Percentiles rank a stretch among this genome's conserved stretches.
These are phyloP conservation scores for Auriculariales sp. DNA, from an alignment of 768 basidiomycete species.

Conservation along the genomic window DNA sequence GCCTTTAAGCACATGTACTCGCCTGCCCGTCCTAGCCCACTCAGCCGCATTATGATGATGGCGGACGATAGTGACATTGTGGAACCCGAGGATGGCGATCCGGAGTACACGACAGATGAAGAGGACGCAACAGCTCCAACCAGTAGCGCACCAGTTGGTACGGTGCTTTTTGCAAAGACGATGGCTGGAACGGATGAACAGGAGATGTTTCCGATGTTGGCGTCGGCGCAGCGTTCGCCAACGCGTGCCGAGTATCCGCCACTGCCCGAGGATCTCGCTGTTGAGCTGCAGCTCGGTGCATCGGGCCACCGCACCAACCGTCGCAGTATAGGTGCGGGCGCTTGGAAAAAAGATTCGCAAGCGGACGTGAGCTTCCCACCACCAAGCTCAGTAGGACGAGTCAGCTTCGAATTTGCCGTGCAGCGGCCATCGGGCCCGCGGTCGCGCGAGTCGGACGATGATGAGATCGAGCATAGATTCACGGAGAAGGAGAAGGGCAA, in stretches of 20 bases:
- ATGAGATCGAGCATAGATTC: not conserved
- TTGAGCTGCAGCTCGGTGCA: not conserved
- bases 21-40: slow-evolving; percentile 63
- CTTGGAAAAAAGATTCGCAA: no score
- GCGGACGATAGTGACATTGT: slow-evolving; percentile 17
- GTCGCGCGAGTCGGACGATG: not conserved
- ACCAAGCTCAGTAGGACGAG: not conserved
- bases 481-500: not conserved
- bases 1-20: slow-evolving; percentile 69
- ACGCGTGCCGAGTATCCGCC: not conserved
- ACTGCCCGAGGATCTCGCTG: not conserved
- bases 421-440: not conserved
- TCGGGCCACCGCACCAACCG: not conserved
- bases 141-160: no score
- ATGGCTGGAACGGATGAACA: not conserved
- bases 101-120: not conserved
- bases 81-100: not conserved
- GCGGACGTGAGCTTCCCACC: not conserved
- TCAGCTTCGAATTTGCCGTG: not conserved
- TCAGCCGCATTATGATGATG: slow-evolving; percentile 66
- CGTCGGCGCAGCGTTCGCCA: not conserved
- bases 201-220: not conserved
- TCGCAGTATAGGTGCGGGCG: no score
- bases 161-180: not conserved
- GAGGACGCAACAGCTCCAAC: no score